Evolutionary conservation across 164 flowering plant species (phyloP).

Genomic region (Cinnamomum chago): DNA sequence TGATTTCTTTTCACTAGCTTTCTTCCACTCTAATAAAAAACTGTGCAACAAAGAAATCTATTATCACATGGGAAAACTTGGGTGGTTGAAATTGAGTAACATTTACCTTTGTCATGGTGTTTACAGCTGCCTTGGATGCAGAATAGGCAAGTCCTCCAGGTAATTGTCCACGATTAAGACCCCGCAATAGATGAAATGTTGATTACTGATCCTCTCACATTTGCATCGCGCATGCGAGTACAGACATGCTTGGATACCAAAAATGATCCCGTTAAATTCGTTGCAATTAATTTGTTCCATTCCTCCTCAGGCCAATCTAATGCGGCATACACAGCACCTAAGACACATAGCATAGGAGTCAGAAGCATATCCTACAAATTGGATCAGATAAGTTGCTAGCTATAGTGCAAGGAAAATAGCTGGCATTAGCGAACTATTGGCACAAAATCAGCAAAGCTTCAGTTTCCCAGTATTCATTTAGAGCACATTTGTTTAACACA

Average conservation of each 20-base stretch:
- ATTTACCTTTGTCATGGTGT: constrained; percentile 59
- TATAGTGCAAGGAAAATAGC: not conserved
- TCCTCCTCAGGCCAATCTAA: constrained; percentile 63
- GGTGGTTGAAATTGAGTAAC: not conserved
- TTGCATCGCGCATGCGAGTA: constrained; percentile 48
- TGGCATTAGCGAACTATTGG: not conserved
- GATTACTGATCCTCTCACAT: constrained; percentile 58
- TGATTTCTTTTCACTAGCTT: not conserved
- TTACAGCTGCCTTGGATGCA: constrained; percentile 54
- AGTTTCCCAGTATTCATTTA: too few species aligned
- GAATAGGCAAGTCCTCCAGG: constrained; percentile 60
- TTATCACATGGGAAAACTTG: not conserved
- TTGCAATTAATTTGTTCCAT: constrained; percentile 44
- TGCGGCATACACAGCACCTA: constrained; percentile 45
- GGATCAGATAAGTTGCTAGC: not conserved
- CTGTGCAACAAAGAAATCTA: not conserved
- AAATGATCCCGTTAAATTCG: constrained; percentile 75
- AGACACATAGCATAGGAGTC: not conserved
- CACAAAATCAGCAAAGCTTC: not conserved
- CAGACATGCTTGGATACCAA: constrained; percentile 59
- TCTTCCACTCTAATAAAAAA: not conserved
- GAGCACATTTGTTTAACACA: too few species aligned
- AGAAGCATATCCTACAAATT: not conserved
- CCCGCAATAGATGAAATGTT: constrained; percentile 71
- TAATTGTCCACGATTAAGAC: constrained; percentile 50